Percentiles rank a stretch among this genome's conserved stretches.
These are phyloP conservation scores for Hortaea werneckii DNA, from an alignment of 2,329 filamentous ascomycete genomes.

Conservation along the genomic window DNA sequence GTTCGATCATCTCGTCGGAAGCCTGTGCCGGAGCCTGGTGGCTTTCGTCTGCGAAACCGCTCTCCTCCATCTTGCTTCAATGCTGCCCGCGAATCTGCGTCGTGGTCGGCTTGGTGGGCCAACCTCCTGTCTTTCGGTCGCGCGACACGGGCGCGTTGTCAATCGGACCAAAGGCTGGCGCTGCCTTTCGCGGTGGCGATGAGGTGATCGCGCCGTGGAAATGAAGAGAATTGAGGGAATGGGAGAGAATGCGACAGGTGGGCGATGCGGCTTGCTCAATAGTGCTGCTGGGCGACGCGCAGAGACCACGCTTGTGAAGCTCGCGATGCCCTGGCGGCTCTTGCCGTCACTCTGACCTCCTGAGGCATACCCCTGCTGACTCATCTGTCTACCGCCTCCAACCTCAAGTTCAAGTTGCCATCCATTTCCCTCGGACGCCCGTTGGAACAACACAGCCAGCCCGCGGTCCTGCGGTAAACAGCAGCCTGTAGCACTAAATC, in stretches of 20 bases:
- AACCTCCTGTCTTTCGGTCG: neutral
- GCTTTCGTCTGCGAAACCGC: conserved; percentile 19
- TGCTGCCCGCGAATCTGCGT: neutral
- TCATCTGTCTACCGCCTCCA: too few relatives aligned
- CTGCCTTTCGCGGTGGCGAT: neutral
- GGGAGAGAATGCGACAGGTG: neutral
- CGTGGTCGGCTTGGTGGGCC: neutral
- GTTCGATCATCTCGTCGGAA: conserved; percentile 26
- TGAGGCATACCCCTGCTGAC: too few relatives aligned
- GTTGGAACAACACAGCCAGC: too few relatives aligned
- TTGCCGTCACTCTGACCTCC: too few relatives aligned
- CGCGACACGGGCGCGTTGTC: neutral
- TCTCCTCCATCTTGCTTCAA: conserved; percentile 7
- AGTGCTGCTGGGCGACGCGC: neutral
- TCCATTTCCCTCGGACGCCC: too few relatives aligned
- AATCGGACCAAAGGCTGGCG: neutral
- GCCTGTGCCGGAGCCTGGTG: conserved; percentile 22
- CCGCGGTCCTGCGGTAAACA: too few relatives aligned
- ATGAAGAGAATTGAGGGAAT: neutral
- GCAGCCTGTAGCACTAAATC: too few relatives aligned
- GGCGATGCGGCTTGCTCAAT: neutral
- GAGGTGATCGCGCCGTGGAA: neutral
- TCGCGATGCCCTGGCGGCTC: too few relatives aligned
- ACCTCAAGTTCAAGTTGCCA: too few relatives aligned
- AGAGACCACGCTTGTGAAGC: neutral